Evolutionary conservation across 768 basidiomycete species (phyloP), one percentile per base, ranked within the genome.

Genomic region (Crepidotus variabilis): DNA sequence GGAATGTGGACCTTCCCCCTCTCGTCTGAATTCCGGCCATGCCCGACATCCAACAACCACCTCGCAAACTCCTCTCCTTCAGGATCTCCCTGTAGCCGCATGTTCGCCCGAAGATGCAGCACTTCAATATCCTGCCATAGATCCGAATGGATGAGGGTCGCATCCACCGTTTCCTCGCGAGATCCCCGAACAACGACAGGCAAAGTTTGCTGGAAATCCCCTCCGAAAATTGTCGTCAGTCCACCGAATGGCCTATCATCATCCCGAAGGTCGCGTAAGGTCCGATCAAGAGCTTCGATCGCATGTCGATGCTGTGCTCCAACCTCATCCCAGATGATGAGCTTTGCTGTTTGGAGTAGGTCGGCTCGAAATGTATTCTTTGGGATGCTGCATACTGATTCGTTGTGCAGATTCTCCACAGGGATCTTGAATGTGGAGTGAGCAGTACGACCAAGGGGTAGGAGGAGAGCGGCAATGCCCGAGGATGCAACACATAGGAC

Each of bases 371-470:
- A n/a, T 47, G 56, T 55, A 21, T 72, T 55, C 51, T 76, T 77
- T 4, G 63, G 34, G 34, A 80, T 71, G 10, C 20, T 57, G 61
- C 77, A 80, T 1, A 57, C 51, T 2, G 70, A 71, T 1, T 11
- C 14, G 7, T 50, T 21, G 2, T 56, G 24, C 6, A 69, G 52
- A 34, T 51, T 56, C 5, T 70, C 63, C 33, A 81, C 69, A 0
- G 79, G 80, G 39, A 81, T 78, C 54, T 78, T 76, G 67, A 82
- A 82, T 7, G 59, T 61, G 0, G 77, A 80, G 58, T 83, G 77
- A 0, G 78, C 69, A 21, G 81, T 83, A 1, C 71, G 63, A 1
- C 80, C 81, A 47, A 76, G 73, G 8, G 50, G 56, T 0, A 81
- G 62, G 0, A 83, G 66, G 10, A 80, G 62, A 1, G 80, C 67